Conservation (phyloP, 768 basidiomycete genomes). For the Boletus vermiculosoides region DNA sequence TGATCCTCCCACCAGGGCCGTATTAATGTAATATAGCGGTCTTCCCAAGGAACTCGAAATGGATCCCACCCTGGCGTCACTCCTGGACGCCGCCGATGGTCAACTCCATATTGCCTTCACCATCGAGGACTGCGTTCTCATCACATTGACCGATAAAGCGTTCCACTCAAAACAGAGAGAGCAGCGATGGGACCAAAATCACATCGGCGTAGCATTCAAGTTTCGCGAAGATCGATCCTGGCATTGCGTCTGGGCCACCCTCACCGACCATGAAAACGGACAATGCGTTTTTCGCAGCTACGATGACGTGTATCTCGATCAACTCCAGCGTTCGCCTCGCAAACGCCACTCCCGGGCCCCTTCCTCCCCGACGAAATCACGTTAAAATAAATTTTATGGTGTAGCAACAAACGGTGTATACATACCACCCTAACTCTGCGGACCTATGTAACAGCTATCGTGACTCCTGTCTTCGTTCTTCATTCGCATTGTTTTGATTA, state of each 20-base stretch:
- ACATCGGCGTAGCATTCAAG: slow-evolving; percentile 50
- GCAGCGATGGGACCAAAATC: slow-evolving; percentile 37
- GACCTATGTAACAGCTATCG: slow-evolving; percentile 17
- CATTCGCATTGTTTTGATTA: slow-evolving; percentile 18
- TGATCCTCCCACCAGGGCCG: not conserved
- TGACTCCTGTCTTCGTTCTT: not conserved
- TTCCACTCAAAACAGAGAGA: slow-evolving; percentile 41
- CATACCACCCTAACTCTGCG: slow-evolving; percentile 3
- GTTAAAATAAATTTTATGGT: slow-evolving; percentile 12
- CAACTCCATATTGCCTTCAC: slow-evolving; percentile 37
- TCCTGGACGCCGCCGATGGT: slow-evolving; percentile 41
- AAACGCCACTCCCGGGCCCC: slow-evolving; percentile 30
- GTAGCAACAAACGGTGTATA: slow-evolving; percentile 16
- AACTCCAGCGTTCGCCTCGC: slow-evolving; percentile 42
- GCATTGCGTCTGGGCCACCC: slow-evolving; percentile 67
- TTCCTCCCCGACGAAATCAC: slow-evolving; percentile 23
- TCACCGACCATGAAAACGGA: slow-evolving; percentile 50
- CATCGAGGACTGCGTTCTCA: slow-evolving; percentile 51
- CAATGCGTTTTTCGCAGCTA: slow-evolving; percentile 55
- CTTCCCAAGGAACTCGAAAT: slow-evolving; percentile 61
- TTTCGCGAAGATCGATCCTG: slow-evolving; percentile 48
- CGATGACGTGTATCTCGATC: slow-evolving; percentile 57
- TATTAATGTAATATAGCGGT: slow-evolving; percentile 32
- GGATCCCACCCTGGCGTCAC: slow-evolving; percentile 39
- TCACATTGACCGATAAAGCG: slow-evolving; percentile 58